Base-by-base conservation (phyloP, 768 basidiomycete species). In the Tulasnella sp. region DNA sequence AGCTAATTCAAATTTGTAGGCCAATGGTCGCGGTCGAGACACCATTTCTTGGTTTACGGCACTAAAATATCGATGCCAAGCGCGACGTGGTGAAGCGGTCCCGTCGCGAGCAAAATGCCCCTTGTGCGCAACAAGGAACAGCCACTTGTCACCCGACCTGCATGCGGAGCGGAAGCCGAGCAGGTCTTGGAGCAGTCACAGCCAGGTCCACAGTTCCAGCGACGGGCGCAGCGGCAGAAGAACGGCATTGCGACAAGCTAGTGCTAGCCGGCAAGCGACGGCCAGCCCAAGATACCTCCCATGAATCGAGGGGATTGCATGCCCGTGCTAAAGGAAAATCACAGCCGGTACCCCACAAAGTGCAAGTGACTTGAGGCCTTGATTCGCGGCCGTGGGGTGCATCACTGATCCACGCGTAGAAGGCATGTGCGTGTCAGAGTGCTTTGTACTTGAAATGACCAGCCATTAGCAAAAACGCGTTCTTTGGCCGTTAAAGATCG, bases 41-140 rank as follows among this genome's bases (percentile, higher is more conserved):
- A 5, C 10, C 14, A 52, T 3, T 52, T 24, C 48, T 24, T 21
- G 48, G 21, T 68, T 68, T 68, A 68, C 62, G 62, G 62, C 62
- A 68, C 62, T 34, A 68, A 34, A 68, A 68, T 68, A 68, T 34
- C 62, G 62, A 68, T 34, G 62, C 62, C 62, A 68, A 68, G 62
- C 62, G 16, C n/a, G 34, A 34, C 21, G 7, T 27, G 62, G 42
- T 44, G 16, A 68, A 68, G 62, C 62, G 21, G 31, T 52, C 24
- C 46, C 14, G 19, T 14, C 3, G 46, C 46, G 14, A 46, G 48
- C 48, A 52, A n/a, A 52, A 52, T 52, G 48, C 24, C 48, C 48
- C 21, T 52, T 52, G 48, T 52, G 10, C 48, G 48, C 21, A 24
- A 19, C 21, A 24, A 19, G 62, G 21, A 9, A 68, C 62, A 34